phyloP scores from a whole-genome alignment of 2,329 filamentous ascomycete genomes.

The Alternaria burnsii region DNA sequence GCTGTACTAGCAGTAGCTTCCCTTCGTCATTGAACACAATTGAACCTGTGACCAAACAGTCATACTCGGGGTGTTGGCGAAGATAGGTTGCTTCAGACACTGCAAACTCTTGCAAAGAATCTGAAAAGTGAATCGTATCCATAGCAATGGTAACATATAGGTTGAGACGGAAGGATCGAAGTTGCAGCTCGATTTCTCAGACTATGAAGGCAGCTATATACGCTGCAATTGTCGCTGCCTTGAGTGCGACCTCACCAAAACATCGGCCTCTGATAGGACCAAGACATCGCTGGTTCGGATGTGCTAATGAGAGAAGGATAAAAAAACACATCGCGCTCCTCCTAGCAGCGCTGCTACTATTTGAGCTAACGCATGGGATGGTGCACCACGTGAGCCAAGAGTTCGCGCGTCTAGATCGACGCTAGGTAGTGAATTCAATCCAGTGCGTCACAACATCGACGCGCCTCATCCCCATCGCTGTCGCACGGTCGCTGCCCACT shows the following conservation, averaged over 20 bases:
- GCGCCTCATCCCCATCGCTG: constrained; percentile 16
- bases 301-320: background rate
- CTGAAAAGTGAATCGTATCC: constrained; percentile 27
- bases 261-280: background rate
- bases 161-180: background rate
- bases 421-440: constrained; percentile 25
- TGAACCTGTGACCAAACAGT: constrained; percentile 41
- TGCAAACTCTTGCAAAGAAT: constrained; percentile 39
- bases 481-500: constrained; percentile 13
- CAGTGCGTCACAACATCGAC: constrained; percentile 23
- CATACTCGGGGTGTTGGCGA: constrained; percentile 34
- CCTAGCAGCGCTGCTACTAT: background rate
- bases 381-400: constrained; percentile 19
- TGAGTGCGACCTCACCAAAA: background rate
- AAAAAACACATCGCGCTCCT: background rate
- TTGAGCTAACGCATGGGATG: background rate
- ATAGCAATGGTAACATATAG: constrained; percentile 5
- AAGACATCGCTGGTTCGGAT: background rate
- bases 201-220: constrained; percentile 2
- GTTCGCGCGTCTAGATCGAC: constrained; percentile 19
- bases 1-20: constrained; percentile 48
- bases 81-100: constrained; percentile 41
- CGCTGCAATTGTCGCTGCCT: constrained; percentile 12
- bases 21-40: constrained; percentile 44
- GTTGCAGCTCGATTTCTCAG: background rate